Conservation (phyloP, 768 basidiomycete species). For the Auriscalpium orientale region DNA sequence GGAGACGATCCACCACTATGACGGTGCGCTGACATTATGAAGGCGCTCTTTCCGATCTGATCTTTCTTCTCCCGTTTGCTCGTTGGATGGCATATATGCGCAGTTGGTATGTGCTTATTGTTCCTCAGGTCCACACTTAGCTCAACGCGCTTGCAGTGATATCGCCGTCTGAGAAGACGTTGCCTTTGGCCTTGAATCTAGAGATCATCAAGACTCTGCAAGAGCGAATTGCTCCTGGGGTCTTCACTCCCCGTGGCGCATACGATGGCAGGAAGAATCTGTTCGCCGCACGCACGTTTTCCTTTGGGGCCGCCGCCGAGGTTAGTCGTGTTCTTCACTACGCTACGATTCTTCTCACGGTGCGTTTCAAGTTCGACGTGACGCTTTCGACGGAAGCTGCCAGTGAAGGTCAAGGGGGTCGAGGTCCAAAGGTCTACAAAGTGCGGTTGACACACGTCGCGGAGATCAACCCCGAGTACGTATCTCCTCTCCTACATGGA, state of each 20-base stretch:
- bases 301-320: conserved; percentile 48
- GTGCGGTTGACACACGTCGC: conserved; percentile 59
- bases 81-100: background rate
- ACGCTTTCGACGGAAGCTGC: conserved; percentile 29
- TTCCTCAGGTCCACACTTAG: background rate
- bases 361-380: conserved; percentile 49
- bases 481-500: conserved; percentile 21
- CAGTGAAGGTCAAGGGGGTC: conserved; percentile 2
- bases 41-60: background rate
- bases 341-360: background rate
- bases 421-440: conserved; percentile 58
- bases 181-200: conserved; percentile 64
- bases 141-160: conserved; percentile 39
- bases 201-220: conserved; percentile 63
- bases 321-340: conserved; percentile 24
- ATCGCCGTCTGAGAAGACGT: conserved; percentile 55
- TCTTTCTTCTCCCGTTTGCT: background rate
- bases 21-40: conserved; percentile 40
- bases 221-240: conserved; percentile 42
- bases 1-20: conserved; percentile 66
- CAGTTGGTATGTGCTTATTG: conserved; percentile 36
- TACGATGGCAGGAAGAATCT: conserved; percentile 80
- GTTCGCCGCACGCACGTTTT: conserved; percentile 54
- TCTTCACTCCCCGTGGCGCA: conserved; percentile 67
- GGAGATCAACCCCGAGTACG: conserved; percentile 79